Conservation (phyloP, 1,284 basidiomycete species). For the Earliella scabrosa region DNA sequence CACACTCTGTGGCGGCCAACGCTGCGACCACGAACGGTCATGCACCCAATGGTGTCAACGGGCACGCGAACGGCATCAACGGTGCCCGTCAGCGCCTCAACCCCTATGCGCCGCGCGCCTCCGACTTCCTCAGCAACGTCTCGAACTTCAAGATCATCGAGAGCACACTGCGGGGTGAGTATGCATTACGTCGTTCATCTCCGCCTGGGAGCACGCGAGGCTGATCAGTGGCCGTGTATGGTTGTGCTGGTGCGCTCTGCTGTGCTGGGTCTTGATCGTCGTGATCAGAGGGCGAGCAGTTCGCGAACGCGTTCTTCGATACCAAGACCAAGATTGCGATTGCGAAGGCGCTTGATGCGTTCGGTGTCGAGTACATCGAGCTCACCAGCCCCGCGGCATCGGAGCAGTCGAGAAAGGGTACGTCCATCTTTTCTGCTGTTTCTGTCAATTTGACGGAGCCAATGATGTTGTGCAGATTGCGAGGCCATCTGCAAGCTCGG, state of each 20-base stretch:
- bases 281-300: slow-evolving; percentile 94
- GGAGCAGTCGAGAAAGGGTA: slow-evolving; percentile 83
- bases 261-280: background rate
- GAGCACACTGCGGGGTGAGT: slow-evolving; percentile 87
- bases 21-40: slow-evolving; percentile 28
- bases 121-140: slow-evolving; percentile 91
- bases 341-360: slow-evolving; percentile 95
- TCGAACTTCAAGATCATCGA: slow-evolving; percentile 98
- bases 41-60: slow-evolving; percentile 44
- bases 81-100: slow-evolving; percentile 53
- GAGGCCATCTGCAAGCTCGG: slow-evolving; percentile 99
- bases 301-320: slow-evolving; percentile 99
- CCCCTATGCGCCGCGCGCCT: slow-evolving; percentile 87
- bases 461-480: slow-evolving; percentile 69
- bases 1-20: slow-evolving; percentile 29
- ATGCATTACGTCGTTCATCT: background rate
- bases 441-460: background rate
- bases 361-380: slow-evolving; percentile 99
- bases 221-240: slow-evolving; percentile 1
- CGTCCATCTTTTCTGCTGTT: slow-evolving; percentile 5
- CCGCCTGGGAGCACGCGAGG: background rate
- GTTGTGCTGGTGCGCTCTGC: slow-evolving; percentile 11
- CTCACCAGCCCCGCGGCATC: slow-evolving; percentile 98
- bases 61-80: slow-evolving; percentile 33
- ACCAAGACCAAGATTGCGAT: slow-evolving; percentile 99